phyloP scores from a whole-genome alignment of 495 filamentous ascomycete genomes.

The Venustampulla echinocandica region DNA sequence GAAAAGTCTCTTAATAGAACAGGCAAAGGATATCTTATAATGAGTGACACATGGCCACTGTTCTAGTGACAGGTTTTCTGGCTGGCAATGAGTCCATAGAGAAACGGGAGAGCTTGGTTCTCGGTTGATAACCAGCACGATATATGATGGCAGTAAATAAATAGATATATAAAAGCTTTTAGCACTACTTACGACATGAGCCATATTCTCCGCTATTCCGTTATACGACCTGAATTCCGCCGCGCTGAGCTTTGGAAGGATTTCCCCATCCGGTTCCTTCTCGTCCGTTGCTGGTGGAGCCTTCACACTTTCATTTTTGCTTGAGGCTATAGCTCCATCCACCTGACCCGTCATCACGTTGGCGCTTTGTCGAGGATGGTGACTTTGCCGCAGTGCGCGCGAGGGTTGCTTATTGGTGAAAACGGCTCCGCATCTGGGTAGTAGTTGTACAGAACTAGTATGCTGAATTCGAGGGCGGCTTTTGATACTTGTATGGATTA shows the following conservation, averaged over 20 bases:
- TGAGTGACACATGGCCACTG: no score
- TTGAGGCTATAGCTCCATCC: conserved; percentile 3
- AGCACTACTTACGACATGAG: conserved; percentile 49
- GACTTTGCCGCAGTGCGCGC: no score
- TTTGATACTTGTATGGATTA: neutral
- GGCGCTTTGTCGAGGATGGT: no score
- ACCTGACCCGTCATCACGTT: conserved; percentile 5
- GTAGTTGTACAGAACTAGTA: neutral
- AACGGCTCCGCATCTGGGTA: no score
- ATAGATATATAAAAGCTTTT: neutral
- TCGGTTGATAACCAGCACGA: no score
- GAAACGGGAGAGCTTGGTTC: no score
- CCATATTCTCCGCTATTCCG: conserved; percentile 48
- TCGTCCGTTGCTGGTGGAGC: conserved; percentile 2
- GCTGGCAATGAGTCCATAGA: no score
- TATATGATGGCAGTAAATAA: neutral
- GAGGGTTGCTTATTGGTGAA: no score
- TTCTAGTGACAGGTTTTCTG: no score
- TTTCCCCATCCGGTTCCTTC: conserved; percentile 5
- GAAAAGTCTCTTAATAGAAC: no score
- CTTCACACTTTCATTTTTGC: conserved; percentile 4
- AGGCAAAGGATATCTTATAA: no score
- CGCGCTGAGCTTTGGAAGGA: conserved; percentile 13
- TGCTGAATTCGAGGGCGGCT: neutral
- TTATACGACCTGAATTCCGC: conserved; percentile 18